These are phyloP conservation scores for Alternaria novae-zelandiae DNA, from an alignment of 2,329 filamentous ascomycete species.

Conservation along the genomic window DNA sequence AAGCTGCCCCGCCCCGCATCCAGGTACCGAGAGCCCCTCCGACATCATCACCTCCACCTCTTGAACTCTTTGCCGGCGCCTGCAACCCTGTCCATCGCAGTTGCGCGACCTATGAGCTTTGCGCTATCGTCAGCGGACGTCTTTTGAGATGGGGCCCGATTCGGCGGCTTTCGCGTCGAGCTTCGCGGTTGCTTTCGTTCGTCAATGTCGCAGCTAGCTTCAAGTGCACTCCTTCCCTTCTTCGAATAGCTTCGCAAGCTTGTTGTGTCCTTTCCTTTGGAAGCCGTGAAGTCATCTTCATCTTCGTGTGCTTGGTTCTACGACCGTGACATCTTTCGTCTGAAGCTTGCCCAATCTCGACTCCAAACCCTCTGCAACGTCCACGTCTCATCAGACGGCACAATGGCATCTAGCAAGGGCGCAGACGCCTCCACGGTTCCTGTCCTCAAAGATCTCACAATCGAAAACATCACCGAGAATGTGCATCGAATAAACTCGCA, in stretches of 20 bases:
- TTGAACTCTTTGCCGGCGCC: conserved; percentile 14
- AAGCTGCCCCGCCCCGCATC: conserved; percentile 17
- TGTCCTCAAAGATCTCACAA: conserved; percentile 68
- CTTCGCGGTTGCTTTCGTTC: conserved; percentile 9
- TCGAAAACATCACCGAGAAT: conserved; percentile 82
- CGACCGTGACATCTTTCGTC: not conserved
- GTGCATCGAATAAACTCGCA: conserved; percentile 77
- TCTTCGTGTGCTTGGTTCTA: not conserved
- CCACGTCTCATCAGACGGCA: not conserved
- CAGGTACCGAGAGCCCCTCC: conserved; percentile 22
- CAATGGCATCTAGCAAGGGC: conserved; percentile 1
- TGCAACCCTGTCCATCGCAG: not conserved
- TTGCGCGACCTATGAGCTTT: conserved; percentile 12
- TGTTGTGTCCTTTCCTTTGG: not conserved
- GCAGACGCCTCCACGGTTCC: conserved; percentile 14
- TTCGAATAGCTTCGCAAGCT: not conserved
- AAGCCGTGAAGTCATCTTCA: not conserved
- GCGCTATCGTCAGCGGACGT: conserved; percentile 7
- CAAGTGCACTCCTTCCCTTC: not conserved
- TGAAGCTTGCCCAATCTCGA: not conserved
- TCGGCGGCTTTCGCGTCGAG: not conserved
- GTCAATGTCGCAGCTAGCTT: not conserved
- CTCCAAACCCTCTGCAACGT: not conserved
- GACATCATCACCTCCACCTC: conserved; percentile 14
- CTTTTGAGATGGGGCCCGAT: not conserved